phyloP scores from a whole-genome alignment of 2,329 filamentous ascomycete genomes.

The Cladosporium phlei region DNA sequence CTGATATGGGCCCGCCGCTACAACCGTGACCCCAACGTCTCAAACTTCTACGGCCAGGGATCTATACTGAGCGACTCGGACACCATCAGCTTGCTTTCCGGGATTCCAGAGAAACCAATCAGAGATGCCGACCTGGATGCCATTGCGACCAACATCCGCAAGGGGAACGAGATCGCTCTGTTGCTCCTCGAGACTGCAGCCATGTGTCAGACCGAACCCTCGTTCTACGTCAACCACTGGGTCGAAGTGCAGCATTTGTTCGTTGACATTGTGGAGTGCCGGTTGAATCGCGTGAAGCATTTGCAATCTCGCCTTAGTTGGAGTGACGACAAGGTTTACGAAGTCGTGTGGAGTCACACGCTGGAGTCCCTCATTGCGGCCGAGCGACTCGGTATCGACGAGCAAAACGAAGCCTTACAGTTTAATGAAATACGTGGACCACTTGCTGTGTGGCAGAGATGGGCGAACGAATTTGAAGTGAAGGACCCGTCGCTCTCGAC shows the following conservation, averaged over 20 bases:
- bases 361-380: conserved; percentile 20
- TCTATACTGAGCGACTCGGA: neutral
- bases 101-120: neutral
- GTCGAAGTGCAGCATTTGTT: conserved; percentile 14
- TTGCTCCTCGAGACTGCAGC: conserved; percentile 30
- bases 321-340: conserved; percentile 19
- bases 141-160: neutral
- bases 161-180: conserved; percentile 29
- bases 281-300: conserved; percentile 14
- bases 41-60: neutral
- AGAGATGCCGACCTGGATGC: neutral
- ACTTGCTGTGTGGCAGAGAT: neutral
- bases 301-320: conserved; percentile 18
- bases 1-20: conserved; percentile 35
- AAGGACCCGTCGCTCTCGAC: conserved; percentile 20
- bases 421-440: conserved; percentile 15
- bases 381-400: conserved; percentile 20
- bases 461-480: neutral
- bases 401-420: conserved; percentile 16
- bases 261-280: conserved; percentile 15
- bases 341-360: conserved; percentile 27
- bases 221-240: conserved; percentile 24
- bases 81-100: neutral
- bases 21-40: conserved; percentile 32
- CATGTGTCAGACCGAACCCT: conserved; percentile 31